These are phyloP conservation scores for Emmonsia crescens DNA, from an alignment of 2,329 filamentous ascomycete species.

Conservation along the genomic window DNA sequence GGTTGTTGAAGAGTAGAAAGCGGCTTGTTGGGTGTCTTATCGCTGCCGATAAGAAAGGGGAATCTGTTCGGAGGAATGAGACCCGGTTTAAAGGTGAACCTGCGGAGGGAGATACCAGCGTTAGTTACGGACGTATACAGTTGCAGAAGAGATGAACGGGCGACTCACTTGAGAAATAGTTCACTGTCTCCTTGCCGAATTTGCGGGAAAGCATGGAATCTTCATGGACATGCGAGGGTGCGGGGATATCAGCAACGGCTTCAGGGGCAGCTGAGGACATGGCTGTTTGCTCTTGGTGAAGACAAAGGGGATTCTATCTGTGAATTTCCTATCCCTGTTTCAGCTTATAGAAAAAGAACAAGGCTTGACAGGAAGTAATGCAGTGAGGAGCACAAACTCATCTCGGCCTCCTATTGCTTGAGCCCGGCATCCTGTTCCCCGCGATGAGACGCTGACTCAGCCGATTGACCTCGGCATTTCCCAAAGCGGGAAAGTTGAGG, in stretches of 20 bases:
- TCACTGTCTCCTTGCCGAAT: slow-evolving; percentile 41
- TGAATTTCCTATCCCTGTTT: background rate
- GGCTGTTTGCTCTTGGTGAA: background rate
- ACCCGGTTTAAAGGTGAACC: slow-evolving; percentile 41
- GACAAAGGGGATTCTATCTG: background rate
- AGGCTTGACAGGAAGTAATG: background rate
- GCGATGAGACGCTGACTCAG: background rate
- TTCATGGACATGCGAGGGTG: slow-evolving; percentile 47
- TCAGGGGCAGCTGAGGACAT: slow-evolving; percentile 5
- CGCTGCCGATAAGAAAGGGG: slow-evolving; percentile 38
- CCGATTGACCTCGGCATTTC: background rate
- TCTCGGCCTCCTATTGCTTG: too few relatives aligned
- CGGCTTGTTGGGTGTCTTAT: slow-evolving; percentile 37
- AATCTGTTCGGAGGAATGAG: slow-evolving; percentile 39
- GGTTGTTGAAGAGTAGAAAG: slow-evolving; percentile 70
- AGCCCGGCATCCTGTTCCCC: background rate
- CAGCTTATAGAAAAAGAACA: background rate
- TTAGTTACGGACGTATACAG: background rate
- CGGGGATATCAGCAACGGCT: slow-evolving; percentile 32
- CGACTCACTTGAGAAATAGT: slow-evolving; percentile 40
- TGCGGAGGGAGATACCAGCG: slow-evolving; percentile 13
- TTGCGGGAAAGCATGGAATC: slow-evolving; percentile 45
- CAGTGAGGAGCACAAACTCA: too few relatives aligned
- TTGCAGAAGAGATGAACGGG: background rate
- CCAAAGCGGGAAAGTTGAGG: background rate